Percentiles rank a stretch among this genome's conserved stretches.
Conservation (phyloP, 306 rosid genomes). For the Vigna unguiculata region DNA sequence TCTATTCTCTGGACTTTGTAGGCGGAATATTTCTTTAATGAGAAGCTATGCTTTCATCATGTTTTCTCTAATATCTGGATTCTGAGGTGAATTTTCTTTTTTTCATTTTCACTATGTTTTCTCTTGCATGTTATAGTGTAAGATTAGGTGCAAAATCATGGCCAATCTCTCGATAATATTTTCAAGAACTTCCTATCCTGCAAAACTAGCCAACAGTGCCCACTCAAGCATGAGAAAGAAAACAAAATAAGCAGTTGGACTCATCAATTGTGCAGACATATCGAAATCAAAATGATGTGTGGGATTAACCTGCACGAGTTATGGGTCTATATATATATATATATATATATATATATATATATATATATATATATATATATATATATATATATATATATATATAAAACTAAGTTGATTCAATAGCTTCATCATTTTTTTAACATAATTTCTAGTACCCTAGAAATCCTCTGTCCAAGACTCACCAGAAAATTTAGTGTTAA, state of each 20-base stretch:
- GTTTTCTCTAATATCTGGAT: too few species aligned
- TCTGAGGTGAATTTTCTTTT: neutral
- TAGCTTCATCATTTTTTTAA: too few species aligned
- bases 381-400: too few species aligned
- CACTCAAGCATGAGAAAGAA: neutral
- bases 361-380: too few species aligned
- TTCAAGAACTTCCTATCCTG: too few species aligned
- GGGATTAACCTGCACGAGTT: neutral
- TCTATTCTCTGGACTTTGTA: conserved; percentile 28
- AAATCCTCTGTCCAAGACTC: too few species aligned
- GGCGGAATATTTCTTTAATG: conserved; percentile 30
- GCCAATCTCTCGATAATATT: neutral
- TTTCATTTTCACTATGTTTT: neutral
- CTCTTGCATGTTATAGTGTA: neutral
- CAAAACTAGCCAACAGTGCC: neutral
- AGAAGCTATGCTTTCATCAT: neutral
- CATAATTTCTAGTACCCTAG: too few species aligned
- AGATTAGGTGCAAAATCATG: conserved; percentile 17
- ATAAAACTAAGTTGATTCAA: too few species aligned
- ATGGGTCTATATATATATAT: too few species aligned
- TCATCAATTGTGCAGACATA: conserved; percentile 1
- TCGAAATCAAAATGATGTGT: conserved; percentile 13
- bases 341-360: too few species aligned
- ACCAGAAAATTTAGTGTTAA: too few species aligned
- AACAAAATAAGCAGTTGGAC: neutral